Percentiles rank a stretch among this genome's conserved stretches.
phyloP scores from a whole-genome alignment of 2,329 filamentous ascomycete genomes.

The Aspergillus niger region DNA sequence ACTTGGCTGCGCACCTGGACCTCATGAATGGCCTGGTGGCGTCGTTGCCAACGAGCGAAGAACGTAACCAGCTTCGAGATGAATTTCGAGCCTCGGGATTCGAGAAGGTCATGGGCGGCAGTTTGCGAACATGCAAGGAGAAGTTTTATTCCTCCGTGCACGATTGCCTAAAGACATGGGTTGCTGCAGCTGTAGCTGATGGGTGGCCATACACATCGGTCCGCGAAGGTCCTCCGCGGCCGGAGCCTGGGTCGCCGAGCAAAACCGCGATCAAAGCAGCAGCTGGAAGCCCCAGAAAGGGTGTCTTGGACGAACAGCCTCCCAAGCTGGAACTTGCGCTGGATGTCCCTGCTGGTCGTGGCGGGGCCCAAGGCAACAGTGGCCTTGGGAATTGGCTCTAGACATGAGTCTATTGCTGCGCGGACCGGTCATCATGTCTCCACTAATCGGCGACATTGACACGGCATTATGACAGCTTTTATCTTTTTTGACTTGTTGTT shows the following conservation, averaged over 20 bases:
- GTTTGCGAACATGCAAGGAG: slow-evolving; percentile 88
- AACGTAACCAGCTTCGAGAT: slow-evolving; percentile 76
- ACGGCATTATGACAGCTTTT: slow-evolving; percentile 6
- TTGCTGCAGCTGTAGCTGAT: slow-evolving; percentile 82
- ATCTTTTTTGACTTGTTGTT: slow-evolving; percentile 17
- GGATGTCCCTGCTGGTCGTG: slow-evolving; percentile 30
- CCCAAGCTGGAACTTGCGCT: slow-evolving; percentile 61
- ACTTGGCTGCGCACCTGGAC: slow-evolving; percentile 88
- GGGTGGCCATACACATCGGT: slow-evolving; percentile 84
- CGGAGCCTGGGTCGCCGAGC: slow-evolving; percentile 39
- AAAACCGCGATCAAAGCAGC: slow-evolving; percentile 52
- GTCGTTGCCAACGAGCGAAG: slow-evolving; percentile 67
- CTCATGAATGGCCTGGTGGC: slow-evolving; percentile 89
- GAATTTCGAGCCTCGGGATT: slow-evolving; percentile 82
- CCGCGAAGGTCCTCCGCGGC: slow-evolving; percentile 54
- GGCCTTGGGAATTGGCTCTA: slow-evolving; percentile 42
- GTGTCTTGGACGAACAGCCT: slow-evolving; percentile 50
- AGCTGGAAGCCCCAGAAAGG: slow-evolving; percentile 48
- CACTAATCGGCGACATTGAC: background rate
- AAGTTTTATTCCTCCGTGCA: slow-evolving; percentile 96
- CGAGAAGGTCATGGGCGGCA: slow-evolving; percentile 85
- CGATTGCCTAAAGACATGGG: slow-evolving; percentile 85
- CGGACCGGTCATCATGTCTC: background rate
- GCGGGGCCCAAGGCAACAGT: slow-evolving; percentile 28
- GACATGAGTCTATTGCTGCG: slow-evolving; percentile 6